Evolutionary conservation across 225 moss, liverwort and hornwort species (phyloP).

Genomic region (Polytrichum commune): DNA sequence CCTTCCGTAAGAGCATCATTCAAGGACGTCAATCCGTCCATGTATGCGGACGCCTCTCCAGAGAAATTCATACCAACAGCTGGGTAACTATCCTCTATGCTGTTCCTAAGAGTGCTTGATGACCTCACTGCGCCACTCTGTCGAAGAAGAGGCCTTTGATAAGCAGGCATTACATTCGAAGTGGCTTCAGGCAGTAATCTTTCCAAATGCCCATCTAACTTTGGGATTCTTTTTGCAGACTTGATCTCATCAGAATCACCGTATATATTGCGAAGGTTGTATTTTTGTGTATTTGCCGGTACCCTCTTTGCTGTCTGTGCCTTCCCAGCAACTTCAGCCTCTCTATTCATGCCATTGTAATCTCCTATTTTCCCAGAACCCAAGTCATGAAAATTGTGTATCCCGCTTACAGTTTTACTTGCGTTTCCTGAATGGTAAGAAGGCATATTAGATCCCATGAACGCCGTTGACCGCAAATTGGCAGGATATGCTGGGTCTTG

Average conservation of each 20-base stretch:
- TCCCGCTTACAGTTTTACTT: conserved; percentile 37
- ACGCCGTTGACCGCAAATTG: conserved; percentile 4
- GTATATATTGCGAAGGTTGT: conserved; percentile 35
- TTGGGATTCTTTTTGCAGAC: conserved; percentile 73
- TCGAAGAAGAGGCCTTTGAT: conserved; percentile 89
- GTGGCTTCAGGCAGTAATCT: conserved; percentile 40
- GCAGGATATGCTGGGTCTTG: conserved; percentile 70
- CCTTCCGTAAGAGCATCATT: conserved; percentile 92
- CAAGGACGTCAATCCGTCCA: conserved; percentile 79
- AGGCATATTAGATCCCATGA: conserved; percentile 22
- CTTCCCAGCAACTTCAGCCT: conserved; percentile 36
- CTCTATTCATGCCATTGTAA: conserved; percentile 40
- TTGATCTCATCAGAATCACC: conserved; percentile 60
- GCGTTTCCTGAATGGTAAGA: conserved; percentile 39
- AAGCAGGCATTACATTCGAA: conserved; percentile 68
- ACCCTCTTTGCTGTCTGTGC: conserved; percentile 52
- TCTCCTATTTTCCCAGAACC: conserved; percentile 37
- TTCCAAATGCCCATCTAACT: conserved; percentile 45
- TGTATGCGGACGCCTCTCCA: conserved; percentile 71
- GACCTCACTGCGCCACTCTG: conserved; percentile 75
- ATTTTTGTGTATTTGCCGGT: conserved; percentile 36
- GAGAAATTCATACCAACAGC: conserved; percentile 56
- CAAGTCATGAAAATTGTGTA: conserved; percentile 25
- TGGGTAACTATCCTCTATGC: conserved; percentile 62
- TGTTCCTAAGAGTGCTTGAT: conserved; percentile 57